Conservation (phyloP, 805 yeast genomes). For the Kluyveromyces starmeri region DNA sequence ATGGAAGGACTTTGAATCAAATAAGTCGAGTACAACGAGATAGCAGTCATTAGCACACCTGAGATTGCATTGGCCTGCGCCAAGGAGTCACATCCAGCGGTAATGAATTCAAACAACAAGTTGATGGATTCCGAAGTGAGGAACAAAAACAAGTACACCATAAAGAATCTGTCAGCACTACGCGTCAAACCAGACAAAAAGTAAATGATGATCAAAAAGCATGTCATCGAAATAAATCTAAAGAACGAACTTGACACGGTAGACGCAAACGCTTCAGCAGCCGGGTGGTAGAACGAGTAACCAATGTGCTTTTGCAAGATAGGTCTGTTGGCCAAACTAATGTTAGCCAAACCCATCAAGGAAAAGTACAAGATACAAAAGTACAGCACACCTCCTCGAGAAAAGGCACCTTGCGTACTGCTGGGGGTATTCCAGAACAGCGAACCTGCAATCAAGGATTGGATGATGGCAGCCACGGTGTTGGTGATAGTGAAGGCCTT, state of each 20-base stretch:
- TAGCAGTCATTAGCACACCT: conserved; percentile 40
- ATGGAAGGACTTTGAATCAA: conserved; percentile 48
- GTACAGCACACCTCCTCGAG: conserved; percentile 56
- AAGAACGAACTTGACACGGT: conserved; percentile 55
- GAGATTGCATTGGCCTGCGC: conserved; percentile 50
- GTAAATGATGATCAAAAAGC: conserved; percentile 42
- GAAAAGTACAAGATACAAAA: conserved; percentile 48
- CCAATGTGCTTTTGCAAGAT: conserved; percentile 63
- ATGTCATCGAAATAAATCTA: conserved; percentile 38
- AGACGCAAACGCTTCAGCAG: conserved; percentile 62
- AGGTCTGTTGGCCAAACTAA: conserved; percentile 43
- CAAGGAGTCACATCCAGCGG: conserved; percentile 40
- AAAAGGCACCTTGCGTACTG: conserved; percentile 47
- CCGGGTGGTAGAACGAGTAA: conserved; percentile 64
- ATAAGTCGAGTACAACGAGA: conserved; percentile 52
- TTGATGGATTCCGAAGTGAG: conserved; percentile 20
- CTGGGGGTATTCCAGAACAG: conserved; percentile 46
- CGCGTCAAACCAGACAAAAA: conserved; percentile 47
- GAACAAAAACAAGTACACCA: conserved; percentile 34
- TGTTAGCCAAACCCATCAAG: conserved; percentile 41
- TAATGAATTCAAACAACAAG: conserved; percentile 42
- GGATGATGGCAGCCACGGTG: conserved; percentile 32
- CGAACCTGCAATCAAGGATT: conserved; percentile 57
- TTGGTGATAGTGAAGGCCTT: conserved; percentile 36
- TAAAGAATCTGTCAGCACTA: conserved; percentile 47